Base-by-base conservation (phyloP, 805 yeast species). In the Metschnikowia kofuensis region DNA sequence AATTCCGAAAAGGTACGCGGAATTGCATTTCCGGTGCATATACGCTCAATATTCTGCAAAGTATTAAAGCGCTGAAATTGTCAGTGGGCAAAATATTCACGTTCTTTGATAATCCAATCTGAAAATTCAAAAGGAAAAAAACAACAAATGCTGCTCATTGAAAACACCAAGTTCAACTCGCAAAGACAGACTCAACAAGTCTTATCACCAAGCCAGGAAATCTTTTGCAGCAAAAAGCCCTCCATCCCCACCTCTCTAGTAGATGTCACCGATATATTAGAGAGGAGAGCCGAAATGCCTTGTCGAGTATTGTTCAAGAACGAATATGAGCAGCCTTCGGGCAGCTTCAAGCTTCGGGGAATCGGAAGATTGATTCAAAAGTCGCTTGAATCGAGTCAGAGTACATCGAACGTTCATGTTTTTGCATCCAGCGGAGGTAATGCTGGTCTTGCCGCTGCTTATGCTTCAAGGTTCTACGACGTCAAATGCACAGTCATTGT, bases 401-500 rank as follows among this genome's bases (percentile, higher is more conserved):
- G 64, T 7, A 16, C 38, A 8, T 14, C 38, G 40, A 54, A 56
- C 35, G 67, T 76, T 13, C 70, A 69, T 6, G 76, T 79, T 5
- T 74, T 72, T 51, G 74, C 82, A 6, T 77, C 82, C 12, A 75
- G 80, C 38, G 84, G 84, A 10, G 84, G 84, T 6, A 77, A 77
- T 52, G 81, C 81, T 13, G 81, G 81, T 1, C 66, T 77, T 46
- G 84, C 83, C 6, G 83, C 82, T 7, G 79, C 82, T 0, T 70
- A 70, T 41, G 70, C 80, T 32, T 72, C 80, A 2, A 53, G 50
- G 42, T 65, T 46, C 60, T 69, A 61, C 56, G 63, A 48, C 48
- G 75, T 61, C 1, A 55, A 60, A n/a, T 80, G 85, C 55, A 81
- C 85, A 0, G 87, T 85, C 2, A 86, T 80, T 0, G 78, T 85